Base-by-base conservation (phyloP, 1,284 basidiomycete species). In the Pyrrhoderma noxium region DNA sequence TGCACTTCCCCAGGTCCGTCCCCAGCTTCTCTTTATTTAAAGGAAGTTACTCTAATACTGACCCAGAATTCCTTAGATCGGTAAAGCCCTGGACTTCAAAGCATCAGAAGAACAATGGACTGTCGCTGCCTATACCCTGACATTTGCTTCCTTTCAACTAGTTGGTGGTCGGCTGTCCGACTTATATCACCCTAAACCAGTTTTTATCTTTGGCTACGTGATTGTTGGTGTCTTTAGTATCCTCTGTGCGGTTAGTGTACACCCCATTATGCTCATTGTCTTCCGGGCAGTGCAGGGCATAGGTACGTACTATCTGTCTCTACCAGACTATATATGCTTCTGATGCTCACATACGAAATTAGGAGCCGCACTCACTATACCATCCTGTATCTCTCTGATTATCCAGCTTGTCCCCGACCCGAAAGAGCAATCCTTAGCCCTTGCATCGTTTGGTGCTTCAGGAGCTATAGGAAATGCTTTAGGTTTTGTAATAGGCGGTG, bases 301-400 rank as follows among this genome's bases (percentile, higher is more conserved):
- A 2, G 63, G 72, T 70, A 44, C 46, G 57, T 23, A 5, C 5
- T 16, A 22, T 46, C 18, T 8, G 18, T 16, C 21, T 2, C n/a
- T 36, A 1, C 5, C 21, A 7, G 37, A 21, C 19, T 3, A 2
- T 38, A 21, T 19, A 7, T 41, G 18, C 5, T 31, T 11, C 8
- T 9, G 8, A 21, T 23, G 7, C 3, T n/a, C n/a, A n/a, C 16
- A 3, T 18, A 21, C 18, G 21, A 14, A 7, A 1, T 16, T 31
- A 49, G 57, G 53, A 8, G 57, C 58, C 19, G 65, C 71, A 3
- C 62, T 74, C 63, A 70, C 71, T 2, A 72, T 77, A 46, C 75
- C 75, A 0, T 76, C 75, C 11, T 69, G 74, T 3, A 58, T 77
- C n/a, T 62, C 67, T 16, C 67, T 77, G 18, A 64, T 77, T 22